Conservation (phyloP, 2,329 filamentous ascomycete species). For the Penicillium rolfsii region DNA sequence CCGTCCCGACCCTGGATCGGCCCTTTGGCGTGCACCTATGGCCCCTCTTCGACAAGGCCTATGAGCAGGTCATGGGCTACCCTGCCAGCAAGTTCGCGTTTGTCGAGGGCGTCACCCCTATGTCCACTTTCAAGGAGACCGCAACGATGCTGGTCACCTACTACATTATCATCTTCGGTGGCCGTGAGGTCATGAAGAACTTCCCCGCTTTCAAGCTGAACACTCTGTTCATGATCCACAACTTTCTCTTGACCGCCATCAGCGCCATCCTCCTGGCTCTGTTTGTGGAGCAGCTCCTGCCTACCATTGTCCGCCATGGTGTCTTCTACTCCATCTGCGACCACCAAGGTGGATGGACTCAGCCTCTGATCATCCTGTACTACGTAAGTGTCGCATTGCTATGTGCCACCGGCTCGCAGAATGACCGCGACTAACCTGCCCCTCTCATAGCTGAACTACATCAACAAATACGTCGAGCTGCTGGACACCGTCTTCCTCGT, state of each 20-base stretch:
- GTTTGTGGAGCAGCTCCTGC: conserved; percentile 88
- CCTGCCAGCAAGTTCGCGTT: conserved; percentile 86
- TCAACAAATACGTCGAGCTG: conserved; percentile 96
- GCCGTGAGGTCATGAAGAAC: conserved; percentile 88
- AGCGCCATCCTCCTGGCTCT: conserved; percentile 78
- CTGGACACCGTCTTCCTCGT: conserved; percentile 96
- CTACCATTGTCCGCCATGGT: conserved; percentile 77
- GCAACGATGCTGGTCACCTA: conserved; percentile 80
- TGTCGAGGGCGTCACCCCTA: conserved; percentile 75
- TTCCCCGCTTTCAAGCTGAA: conserved; percentile 84
- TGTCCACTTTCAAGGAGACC: conserved; percentile 87
- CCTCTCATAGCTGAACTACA: conserved; percentile 78
- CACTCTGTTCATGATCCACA: conserved; percentile 90
- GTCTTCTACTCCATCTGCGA: conserved; percentile 86
- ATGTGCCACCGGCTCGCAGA: background rate
- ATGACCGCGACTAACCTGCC: conserved; percentile 43
- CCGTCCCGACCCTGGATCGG: conserved; percentile 81
- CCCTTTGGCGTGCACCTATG: conserved; percentile 91
- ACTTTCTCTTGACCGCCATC: conserved; percentile 88
- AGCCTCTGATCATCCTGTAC: conserved; percentile 90
- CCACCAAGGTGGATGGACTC: conserved; percentile 83
- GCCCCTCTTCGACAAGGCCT: conserved; percentile 91
- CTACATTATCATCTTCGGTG: conserved; percentile 92
- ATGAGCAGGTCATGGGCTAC: conserved; percentile 75
- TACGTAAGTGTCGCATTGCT: conserved; percentile 68